Conservation (phyloP, 257 asterid genomes). For the Solanum sejunctum region DNA sequence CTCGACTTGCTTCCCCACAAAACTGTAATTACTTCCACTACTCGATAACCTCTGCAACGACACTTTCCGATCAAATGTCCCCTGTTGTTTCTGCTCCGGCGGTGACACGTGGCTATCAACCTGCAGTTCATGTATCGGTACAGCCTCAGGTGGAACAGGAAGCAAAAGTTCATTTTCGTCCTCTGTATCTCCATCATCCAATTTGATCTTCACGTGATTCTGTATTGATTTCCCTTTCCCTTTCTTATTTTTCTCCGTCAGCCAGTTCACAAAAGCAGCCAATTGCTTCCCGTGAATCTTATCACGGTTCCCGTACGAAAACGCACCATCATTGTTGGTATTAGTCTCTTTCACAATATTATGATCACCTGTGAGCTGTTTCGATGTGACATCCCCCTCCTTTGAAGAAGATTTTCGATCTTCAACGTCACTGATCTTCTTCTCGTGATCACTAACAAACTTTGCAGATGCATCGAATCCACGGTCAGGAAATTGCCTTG, state of each 20-base stretch:
- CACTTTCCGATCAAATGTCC: conserved; percentile 2
- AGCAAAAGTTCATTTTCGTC: conserved; percentile 34
- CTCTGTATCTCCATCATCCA: conserved; percentile 21
- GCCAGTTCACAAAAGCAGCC: conserved; percentile 48
- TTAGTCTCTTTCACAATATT: background rate
- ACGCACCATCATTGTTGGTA: background rate
- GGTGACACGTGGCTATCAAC: conserved; percentile 1
- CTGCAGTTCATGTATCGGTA: conserved; percentile 9
- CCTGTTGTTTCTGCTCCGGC: conserved; percentile 4
- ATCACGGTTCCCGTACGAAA: conserved; percentile 14
- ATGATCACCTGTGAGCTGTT: background rate
- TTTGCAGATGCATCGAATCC: conserved; percentile 26
- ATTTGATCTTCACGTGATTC: conserved; percentile 36
- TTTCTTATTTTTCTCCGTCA: conserved; percentile 43
- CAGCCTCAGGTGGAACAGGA: conserved; percentile 19
- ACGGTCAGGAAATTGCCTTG: conserved; percentile 70
- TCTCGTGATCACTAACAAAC: conserved; percentile 65
- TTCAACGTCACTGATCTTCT: conserved; percentile 19
- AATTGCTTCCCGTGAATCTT: conserved; percentile 66
- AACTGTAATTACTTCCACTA: conserved; percentile 20
- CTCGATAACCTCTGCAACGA: conserved; percentile 24
- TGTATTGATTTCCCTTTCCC: conserved; percentile 22
- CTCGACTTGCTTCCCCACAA: conserved; percentile 30
- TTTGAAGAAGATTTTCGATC: conserved; percentile 7
- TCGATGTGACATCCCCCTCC: background rate